Evolutionary conservation across 768 basidiomycete species (phyloP), one percentile per base, ranked within the genome.

Genomic region (Boletus rufocinnamomeus): DNA sequence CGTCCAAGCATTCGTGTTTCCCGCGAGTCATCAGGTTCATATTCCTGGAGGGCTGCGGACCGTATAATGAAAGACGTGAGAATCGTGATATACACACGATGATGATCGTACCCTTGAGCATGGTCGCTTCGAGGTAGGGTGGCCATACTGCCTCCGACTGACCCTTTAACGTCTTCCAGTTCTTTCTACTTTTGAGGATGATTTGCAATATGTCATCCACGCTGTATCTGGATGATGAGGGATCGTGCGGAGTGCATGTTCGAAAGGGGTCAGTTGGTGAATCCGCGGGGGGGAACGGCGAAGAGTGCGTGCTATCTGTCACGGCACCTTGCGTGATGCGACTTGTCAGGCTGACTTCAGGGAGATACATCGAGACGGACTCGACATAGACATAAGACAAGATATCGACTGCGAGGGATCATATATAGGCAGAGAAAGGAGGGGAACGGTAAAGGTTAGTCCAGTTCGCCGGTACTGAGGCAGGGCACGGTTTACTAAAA

Each of bases 111-210:
- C 89, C 89, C 80, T 89, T 85, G 44, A 91, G 80, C 63, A 91
- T 77, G 41, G 87, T 86, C 30, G 85, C 87, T 76, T 91, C 89
- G 51, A 91, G 83, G 64, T 87, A 82, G 13, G 86, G 87, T 52
- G 89, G 89, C 89, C 89, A 91, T 23, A 91, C 88, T 11, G 86
- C 80, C 69, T 91, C 88, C 32, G 84, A 83, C 47, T 63, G 64
- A 46, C 87, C 88, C 68, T 83, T 82, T 28, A 86, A 72, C 0
- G 86, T 88, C 69, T 89, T 88, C 87, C 87, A 91, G 66, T 82
- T 86, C 72, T 89, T 89, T 62, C 89, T 82, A 44, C 82, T 82
- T 60, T 80, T 83, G 61, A 88, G 81, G 60, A 90, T 84, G 49
- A 83, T 82, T 67, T 84, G 79, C 70, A 88, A 82, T 60, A 87